These are phyloP conservation scores for Aureobasidium pullulans DNA, from an alignment of 2,329 filamentous ascomycete genomes.

Conservation along the genomic window DNA sequence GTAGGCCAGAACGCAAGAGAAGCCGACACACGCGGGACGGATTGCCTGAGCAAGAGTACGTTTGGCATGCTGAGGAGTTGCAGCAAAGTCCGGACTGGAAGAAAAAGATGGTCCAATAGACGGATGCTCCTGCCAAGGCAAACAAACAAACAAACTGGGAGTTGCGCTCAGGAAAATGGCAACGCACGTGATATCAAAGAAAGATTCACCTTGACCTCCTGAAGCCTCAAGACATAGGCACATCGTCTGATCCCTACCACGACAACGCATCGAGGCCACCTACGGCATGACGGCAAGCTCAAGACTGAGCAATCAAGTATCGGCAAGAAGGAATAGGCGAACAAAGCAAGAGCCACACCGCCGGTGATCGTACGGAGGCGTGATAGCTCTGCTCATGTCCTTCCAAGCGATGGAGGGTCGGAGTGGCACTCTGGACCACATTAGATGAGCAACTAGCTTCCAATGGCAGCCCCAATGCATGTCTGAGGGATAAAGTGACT, in stretches of 20 bases:
- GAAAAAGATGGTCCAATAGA: not conserved
- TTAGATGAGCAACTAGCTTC: constrained; percentile 5
- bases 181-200: constrained; percentile 14
- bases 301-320: constrained; percentile 33
- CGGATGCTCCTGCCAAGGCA: constrained; percentile 1
- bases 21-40: not conserved
- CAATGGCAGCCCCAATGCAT: not conserved
- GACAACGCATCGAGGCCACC: not conserved
- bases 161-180: not conserved
- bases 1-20: not conserved
- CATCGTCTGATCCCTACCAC: not conserved
- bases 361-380: constrained; percentile 21
- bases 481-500: constrained; percentile 1
- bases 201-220: not conserved
- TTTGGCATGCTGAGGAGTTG: not conserved
- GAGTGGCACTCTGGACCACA: not conserved
- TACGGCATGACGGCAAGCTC: not conserved
- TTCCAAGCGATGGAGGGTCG: constrained; percentile 7
- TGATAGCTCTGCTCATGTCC: constrained; percentile 1
- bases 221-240: not conserved
- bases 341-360: constrained; percentile 36
- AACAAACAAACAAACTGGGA: constrained; percentile 10
- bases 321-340: constrained; percentile 35
- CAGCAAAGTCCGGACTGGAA: not conserved
- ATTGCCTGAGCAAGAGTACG: not conserved